These are phyloP conservation scores for Candida cerambycidarum DNA, from an alignment of 805 yeast genomes.

Conservation along the genomic window DNA sequence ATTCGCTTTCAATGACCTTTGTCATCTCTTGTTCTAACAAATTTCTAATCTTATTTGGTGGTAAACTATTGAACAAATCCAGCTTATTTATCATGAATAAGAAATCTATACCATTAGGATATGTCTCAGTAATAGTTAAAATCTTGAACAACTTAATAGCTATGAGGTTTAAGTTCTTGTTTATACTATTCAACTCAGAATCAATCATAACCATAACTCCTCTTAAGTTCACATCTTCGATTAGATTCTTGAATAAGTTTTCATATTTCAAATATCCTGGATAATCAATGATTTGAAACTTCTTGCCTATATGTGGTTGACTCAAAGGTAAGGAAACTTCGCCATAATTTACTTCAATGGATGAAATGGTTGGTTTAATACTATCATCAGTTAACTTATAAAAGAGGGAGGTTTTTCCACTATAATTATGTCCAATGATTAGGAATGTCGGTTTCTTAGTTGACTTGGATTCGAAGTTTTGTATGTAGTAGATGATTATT, in stretches of 20 bases:
- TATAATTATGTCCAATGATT: conserved; percentile 60
- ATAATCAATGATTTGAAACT: conserved; percentile 62
- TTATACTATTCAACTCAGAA: conserved; percentile 54
- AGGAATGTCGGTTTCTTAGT: conserved; percentile 52
- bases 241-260: conserved; percentile 51
- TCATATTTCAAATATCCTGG: conserved; percentile 88
- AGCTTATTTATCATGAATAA: conserved; percentile 81
- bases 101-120: conserved; percentile 69
- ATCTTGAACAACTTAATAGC: conserved; percentile 61
- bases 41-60: conserved; percentile 57
- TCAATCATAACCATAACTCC: conserved; percentile 83
- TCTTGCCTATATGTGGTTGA: conserved; percentile 34
- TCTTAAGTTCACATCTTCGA: conserved; percentile 46
- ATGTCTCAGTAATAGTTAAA: conserved; percentile 60
- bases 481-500: conserved; percentile 24
- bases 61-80: conserved; percentile 82
- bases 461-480: conserved; percentile 18
- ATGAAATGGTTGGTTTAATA: conserved; percentile 32
- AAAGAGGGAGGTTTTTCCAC: conserved; percentile 68
- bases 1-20: conserved; percentile 47
- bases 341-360: conserved; percentile 36
- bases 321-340: conserved; percentile 34
- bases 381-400: conserved; percentile 21
- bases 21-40: conserved; percentile 66
- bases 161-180: conserved; percentile 33